Evolutionary conservation across 179 eudicot genomes (phyloP), one percentile per base, ranked within the genome.

Genomic region (Gypsophila paniculata): DNA sequence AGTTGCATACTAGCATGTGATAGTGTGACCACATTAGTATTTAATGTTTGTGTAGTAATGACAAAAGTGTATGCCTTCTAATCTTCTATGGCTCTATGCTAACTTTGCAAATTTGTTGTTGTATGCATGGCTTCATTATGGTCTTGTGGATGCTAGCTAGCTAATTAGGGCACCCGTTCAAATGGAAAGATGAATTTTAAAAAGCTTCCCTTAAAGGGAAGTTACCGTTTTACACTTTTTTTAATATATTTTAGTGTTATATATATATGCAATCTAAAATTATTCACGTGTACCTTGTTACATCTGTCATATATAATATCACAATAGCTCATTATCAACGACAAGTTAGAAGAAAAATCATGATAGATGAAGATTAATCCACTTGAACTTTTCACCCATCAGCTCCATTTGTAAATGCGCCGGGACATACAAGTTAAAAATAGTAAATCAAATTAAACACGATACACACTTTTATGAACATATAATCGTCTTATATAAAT

Each of bases 21-120:
- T 62, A 38, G 26, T 65, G 67, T 65, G 61, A 22, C 18, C 8
- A 8, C 61, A 53, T 53, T 55, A 22, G 25, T 19, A 19, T 22
- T 71, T 10, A 76, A 64, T 65, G 60, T 26, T 17, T 29, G 19
- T 53, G 29, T 71, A 76, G 32, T 55, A 38, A 65, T 55, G 75
- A 71, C 75, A 76, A 76, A 71, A 29, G 32, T 76, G 11, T 14
- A 71, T 65, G 54, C 75, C 62, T 25, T n/a, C n/a, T 55, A 13
- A 21, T n/a, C n/a, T n/a, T n/a, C n/a, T n/a, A n/a, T n/a, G n/a
- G n/a, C n/a, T n/a, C n/a, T n/a, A 38, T 51, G 32, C 54, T 21
- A 54, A 32, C 22, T 68, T 38, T 60, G 63, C 38, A 75, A 75
- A 60, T 15, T 75, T 61, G 48, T 36, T 62, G 21, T 18, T 38